Base-by-base conservation (phyloP, 2,329 filamentous ascomycete species). In the Penicillium oxalicum region DNA sequence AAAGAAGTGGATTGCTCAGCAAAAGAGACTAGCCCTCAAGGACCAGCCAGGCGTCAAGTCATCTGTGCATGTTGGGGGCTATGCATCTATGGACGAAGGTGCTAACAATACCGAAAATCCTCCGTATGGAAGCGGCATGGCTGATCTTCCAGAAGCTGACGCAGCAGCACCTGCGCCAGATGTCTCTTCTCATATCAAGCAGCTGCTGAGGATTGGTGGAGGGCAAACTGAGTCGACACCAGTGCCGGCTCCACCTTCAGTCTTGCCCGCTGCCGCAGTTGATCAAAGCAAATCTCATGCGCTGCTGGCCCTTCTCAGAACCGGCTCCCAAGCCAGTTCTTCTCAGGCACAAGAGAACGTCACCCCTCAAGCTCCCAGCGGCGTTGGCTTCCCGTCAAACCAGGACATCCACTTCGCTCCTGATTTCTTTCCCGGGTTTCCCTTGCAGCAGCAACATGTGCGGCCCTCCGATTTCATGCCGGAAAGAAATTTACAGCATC, bases 1-100 rank as follows among this genome's bases (percentile, higher is more conserved):
- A 42, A 91, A 89, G 69, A 89, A 88, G 66, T 97, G 91, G 91
- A 89, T 97, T 40, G 75, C 82, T n/a, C 81, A 86, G 55, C 88
- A 95, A 70, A 86, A 82, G 73, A 90, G 85, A 70, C 76, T 79
- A n/a, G 87, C 88, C 58, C 74, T 75, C 7, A 73, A 74, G 58
- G 73, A 72, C 54, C 65, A 68, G 13, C 59, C 71, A 27, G 73
- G 65, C 34, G 67, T 64, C 29, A 66, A 69, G 11, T 71, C 77
- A 29, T 59, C 73, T 4, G 64, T 72, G 13, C 64, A 71, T 12
- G 71, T 74, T 18, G 69, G 75, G 9, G 70, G 75, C 11, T 72
- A 74, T 34, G 67, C 78, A 44, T 81, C 81, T 5, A 81, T 86
- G 63, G 84, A 87, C 47, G 83, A 87, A 45, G 60, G 55, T 29